Percentiles rank a stretch among this genome's conserved stretches.
phyloP scores from a whole-genome alignment of 2,329 filamentous ascomycete genomes.

The Samsoniella hepiali region DNA sequence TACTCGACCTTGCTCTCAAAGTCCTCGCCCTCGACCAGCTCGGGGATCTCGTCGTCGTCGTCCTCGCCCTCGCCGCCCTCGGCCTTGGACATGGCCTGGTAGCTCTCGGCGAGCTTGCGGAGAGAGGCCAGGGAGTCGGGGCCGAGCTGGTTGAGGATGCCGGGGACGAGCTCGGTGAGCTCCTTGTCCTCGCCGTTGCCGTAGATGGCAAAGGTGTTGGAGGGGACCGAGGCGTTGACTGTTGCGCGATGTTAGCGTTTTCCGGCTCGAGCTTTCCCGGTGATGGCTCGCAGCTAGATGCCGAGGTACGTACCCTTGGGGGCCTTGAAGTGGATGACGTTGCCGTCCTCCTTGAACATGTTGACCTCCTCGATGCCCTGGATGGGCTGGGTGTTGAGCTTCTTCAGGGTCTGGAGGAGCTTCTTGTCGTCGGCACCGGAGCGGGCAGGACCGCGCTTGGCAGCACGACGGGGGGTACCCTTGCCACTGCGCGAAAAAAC shows the following conservation, averaged over 20 bases:
- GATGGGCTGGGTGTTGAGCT: constrained; percentile 99
- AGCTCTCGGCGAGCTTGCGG: constrained; percentile 97
- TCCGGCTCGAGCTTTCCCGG: not conserved
- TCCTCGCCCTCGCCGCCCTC: constrained; percentile 78
- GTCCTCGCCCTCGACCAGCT: constrained; percentile 94
- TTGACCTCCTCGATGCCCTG: constrained; percentile 99
- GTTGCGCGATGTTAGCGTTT: constrained; percentile 20
- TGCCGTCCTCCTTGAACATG: constrained; percentile 99
- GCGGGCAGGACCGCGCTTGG: constrained; percentile 95
- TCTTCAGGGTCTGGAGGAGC: constrained; percentile 95
- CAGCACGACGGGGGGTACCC: constrained; percentile 94
- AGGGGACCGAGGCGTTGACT: constrained; percentile 96
- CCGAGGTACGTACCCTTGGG: constrained; percentile 75
- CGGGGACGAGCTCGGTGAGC: constrained; percentile 97
- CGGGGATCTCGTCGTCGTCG: constrained; percentile 95
- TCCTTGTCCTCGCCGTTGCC: constrained; percentile 99
- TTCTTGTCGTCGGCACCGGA: constrained; percentile 99
- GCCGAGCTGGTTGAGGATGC: constrained; percentile 99
- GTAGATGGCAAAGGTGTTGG: constrained; percentile 99
- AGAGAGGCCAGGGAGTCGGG: constrained; percentile 96
- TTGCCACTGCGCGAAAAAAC: constrained; percentile 65
- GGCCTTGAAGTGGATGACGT: constrained; percentile 98
- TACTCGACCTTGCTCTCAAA: constrained; percentile 98
- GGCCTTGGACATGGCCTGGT: constrained; percentile 98
- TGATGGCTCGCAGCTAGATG: not conserved